These are phyloP conservation scores for Microglena sp. DNA, from an alignment of 139 green algal genomes.

Conservation along the genomic window DNA sequence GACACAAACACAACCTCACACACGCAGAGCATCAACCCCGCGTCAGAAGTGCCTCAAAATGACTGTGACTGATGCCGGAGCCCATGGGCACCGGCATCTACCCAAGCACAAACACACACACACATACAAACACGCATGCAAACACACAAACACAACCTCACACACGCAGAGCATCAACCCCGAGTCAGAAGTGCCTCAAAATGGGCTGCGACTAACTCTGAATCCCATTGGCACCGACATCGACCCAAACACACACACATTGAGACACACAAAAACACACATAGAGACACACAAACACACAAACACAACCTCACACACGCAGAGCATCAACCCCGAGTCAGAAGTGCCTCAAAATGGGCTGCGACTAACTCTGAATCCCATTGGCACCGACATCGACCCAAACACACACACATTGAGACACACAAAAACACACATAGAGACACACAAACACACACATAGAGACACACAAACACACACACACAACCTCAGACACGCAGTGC, in stretches of 20 bases:
- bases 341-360: too few species aligned
- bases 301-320: not conserved
- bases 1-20: too few species aligned
- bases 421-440: too few species aligned
- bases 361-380: constrained; percentile 31
- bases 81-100: not conserved
- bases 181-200: too few species aligned
- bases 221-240: constrained; percentile 35
- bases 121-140: not conserved
- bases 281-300: not conserved
- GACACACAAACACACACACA: not conserved
- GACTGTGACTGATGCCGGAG: too few species aligned
- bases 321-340: too few species aligned
- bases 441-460: not conserved
- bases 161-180: not conserved
- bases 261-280: not conserved
- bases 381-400: constrained; percentile 49
- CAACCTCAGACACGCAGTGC: not conserved
- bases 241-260: constrained; percentile 33
- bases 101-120: not conserved
- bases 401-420: too few species aligned
- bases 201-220: constrained; percentile 34
- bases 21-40: too few species aligned
- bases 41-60: too few species aligned
- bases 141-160: not conserved